Percentiles rank a stretch among this genome's conserved stretches.
These are phyloP conservation scores for Zizania palustris DNA, from an alignment of 202 grass and related monocot genomes.

Conservation along the genomic window DNA sequence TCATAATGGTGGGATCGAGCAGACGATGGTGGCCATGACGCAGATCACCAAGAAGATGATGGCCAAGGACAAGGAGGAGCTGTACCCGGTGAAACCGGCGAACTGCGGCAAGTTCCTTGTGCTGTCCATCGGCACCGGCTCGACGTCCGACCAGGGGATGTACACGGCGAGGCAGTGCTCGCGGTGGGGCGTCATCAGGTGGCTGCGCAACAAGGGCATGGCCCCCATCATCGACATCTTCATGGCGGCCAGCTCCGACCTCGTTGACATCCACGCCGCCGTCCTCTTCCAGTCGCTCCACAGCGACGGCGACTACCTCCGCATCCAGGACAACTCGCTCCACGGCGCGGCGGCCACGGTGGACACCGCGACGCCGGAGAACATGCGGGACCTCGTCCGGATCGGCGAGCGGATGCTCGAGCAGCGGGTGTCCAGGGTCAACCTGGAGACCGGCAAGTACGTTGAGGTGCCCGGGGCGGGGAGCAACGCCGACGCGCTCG, in stretches of 20 bases:
- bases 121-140: constrained; percentile 50
- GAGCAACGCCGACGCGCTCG: constrained; percentile 55
- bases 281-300: constrained; percentile 51
- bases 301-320: constrained; percentile 47
- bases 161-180: constrained; percentile 40
- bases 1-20: neutral
- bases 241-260: constrained; percentile 48
- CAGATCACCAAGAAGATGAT: constrained; percentile 49
- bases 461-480: constrained; percentile 14
- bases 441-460: constrained; percentile 43
- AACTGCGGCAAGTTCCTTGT: constrained; percentile 53
- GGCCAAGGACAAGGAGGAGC: constrained; percentile 20
- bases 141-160: constrained; percentile 32
- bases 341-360: constrained; percentile 29
- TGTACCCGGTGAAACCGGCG: constrained; percentile 16
- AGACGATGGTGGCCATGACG: constrained; percentile 58
- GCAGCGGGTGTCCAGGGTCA: constrained; percentile 47
- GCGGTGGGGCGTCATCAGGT: constrained; percentile 45
- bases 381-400: constrained; percentile 41
- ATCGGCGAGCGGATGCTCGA: constrained; percentile 47
- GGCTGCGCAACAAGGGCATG: constrained; percentile 53
- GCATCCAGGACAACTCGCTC: constrained; percentile 53
- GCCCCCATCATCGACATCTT: constrained; percentile 59
- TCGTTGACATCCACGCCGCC: constrained; percentile 53
- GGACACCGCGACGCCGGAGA: constrained; percentile 36